phyloP scores from a whole-genome alignment of 768 basidiomycete genomes.

The Boletus rufocinnamomeus region DNA sequence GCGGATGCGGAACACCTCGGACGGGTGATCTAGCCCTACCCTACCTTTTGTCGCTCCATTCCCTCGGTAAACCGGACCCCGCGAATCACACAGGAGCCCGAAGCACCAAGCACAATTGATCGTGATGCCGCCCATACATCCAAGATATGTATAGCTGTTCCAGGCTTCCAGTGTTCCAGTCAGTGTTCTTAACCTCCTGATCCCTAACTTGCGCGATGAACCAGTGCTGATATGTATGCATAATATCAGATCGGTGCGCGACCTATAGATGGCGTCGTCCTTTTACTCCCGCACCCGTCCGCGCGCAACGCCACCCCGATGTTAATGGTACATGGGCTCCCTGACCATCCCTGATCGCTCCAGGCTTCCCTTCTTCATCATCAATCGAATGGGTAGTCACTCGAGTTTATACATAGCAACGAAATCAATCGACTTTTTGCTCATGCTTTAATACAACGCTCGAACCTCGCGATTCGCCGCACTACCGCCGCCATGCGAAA shows the following conservation, averaged over 20 bases:
- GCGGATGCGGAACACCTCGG: background rate
- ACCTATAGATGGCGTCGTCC: background rate
- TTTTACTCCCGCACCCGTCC: background rate
- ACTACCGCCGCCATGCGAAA: background rate
- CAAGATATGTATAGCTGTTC: background rate
- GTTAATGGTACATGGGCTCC: background rate
- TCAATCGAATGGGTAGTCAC: background rate
- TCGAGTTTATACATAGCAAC: background rate
- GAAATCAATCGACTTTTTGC: background rate
- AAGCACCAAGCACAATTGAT: background rate
- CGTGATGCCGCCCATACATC: background rate
- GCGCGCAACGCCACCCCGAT: background rate
- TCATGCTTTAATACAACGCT: background rate
- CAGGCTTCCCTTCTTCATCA: background rate
- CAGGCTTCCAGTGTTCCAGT: background rate
- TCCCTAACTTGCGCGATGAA: background rate
- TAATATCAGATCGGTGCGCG: background rate
- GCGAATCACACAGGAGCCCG: background rate
- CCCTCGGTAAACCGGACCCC: background rate
- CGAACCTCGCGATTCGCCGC: background rate
- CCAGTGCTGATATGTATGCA: background rate
- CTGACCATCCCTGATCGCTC: background rate
- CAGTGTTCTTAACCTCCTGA: background rate
- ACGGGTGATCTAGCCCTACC: background rate
- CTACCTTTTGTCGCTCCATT: background rate